phyloP scores from a whole-genome alignment of 192 early-diverging fungal genomes.

The Diversispora eburnea region DNA sequence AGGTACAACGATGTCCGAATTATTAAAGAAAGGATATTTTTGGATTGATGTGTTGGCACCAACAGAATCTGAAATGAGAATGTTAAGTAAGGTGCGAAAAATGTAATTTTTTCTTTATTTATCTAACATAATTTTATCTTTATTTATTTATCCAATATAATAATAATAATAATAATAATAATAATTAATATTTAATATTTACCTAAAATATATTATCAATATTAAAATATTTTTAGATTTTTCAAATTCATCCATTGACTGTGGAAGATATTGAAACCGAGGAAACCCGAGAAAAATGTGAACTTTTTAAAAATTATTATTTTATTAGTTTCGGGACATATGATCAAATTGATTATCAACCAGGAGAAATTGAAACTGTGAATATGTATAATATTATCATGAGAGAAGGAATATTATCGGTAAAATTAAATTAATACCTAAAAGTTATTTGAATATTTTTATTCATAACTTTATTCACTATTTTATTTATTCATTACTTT shows the following conservation, averaged over 20 bases:
- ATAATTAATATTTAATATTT: neutral
- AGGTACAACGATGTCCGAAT: constrained; percentile 33
- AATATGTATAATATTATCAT: constrained; percentile 66
- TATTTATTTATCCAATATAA: neutral
- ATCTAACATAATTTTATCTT: neutral
- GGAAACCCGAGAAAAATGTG: constrained; percentile 90
- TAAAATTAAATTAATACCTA: constrained; percentile 30
- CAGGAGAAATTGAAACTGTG: constrained; percentile 60
- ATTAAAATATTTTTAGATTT: constrained; percentile 36
- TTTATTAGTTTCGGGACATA: constrained; percentile 87
- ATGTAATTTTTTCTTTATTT: neutral
- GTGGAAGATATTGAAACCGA: constrained; percentile 88
- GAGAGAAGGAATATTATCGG: constrained; percentile 66
- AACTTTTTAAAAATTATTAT: constrained; percentile 82
- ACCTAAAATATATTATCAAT: neutral
- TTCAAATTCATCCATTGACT: constrained; percentile 75
- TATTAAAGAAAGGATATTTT: constrained; percentile 54
- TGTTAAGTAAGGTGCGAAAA: constrained; percentile 48
- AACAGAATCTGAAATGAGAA: constrained; percentile 52
- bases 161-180: no score
- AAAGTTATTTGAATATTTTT: no score
- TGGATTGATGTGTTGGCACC: constrained; percentile 69
- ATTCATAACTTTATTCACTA: neutral
- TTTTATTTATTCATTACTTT: neutral
- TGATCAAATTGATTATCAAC: constrained; percentile 58